phyloP scores from a whole-genome alignment of 768 basidiomycete genomes.

The Tremella mesenterica region DNA sequence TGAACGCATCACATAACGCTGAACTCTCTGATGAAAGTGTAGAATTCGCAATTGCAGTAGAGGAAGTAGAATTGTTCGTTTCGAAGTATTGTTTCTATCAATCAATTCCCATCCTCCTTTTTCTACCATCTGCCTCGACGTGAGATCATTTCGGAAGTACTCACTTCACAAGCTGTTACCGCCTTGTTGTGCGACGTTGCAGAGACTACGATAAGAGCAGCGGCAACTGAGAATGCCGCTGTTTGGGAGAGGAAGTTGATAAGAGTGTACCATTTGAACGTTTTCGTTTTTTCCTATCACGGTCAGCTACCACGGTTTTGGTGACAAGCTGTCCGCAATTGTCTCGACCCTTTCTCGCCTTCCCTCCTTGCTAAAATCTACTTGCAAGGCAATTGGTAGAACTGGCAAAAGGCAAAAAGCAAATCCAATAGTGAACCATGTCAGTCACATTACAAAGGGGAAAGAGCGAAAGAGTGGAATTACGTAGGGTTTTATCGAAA shows the following conservation, averaged over 20 bases:
- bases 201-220: slow-evolving; percentile 72
- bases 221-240: slow-evolving; percentile 65
- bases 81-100: no score
- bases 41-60: slow-evolving; percentile 30
- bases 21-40: slow-evolving; percentile 51
- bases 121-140: no score
- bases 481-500: no score
- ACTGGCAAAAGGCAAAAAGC: no score
- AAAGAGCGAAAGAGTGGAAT: no score
- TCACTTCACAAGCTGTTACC: slow-evolving; percentile 55
- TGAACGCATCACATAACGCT: slow-evolving; percentile 76
- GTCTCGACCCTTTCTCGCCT: not conserved
- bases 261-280: slow-evolving; percentile 36
- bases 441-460: not conserved
- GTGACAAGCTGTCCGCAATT: no score
- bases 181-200: slow-evolving; percentile 68
- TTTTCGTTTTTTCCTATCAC: slow-evolving; percentile 41
- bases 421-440: no score
- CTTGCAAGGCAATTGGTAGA: not conserved
- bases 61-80: slow-evolving; percentile 1
- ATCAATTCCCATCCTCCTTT: no score
- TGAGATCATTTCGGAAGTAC: slow-evolving; percentile 9
- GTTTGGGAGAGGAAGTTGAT: slow-evolving; percentile 26
- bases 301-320: not conserved
- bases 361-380: no score